A percentile compares a stretch with the other conserved stretches of the same genome.
Evolutionary conservation across 2,329 filamentous ascomycete genomes (phyloP).

Genomic region (Bipolaris victoriae): DNA sequence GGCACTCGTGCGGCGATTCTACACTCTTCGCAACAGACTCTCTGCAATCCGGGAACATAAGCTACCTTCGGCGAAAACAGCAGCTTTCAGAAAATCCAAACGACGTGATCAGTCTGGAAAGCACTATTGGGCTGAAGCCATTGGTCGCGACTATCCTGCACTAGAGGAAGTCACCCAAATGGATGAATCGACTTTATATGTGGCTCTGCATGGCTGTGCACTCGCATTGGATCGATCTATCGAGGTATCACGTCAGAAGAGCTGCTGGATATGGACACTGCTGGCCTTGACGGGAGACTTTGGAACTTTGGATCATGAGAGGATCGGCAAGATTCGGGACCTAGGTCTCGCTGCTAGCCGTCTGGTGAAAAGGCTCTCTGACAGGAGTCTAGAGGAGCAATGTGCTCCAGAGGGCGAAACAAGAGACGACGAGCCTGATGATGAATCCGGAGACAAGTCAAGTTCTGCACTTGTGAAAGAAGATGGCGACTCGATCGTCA

Average conservation of each 20-base stretch:
- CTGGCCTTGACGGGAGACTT: conserved; percentile 75
- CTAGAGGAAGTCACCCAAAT: conserved; percentile 59
- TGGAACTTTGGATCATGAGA: conserved; percentile 75
- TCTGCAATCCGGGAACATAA: conserved; percentile 54
- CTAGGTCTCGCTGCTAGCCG: conserved; percentile 77
- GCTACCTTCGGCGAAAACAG: background rate
- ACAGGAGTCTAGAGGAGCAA: background rate
- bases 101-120: conserved; percentile 39
- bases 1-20: conserved; percentile 69
- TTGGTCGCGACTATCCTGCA: conserved; percentile 50
- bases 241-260: conserved; percentile 68
- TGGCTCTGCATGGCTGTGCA: conserved; percentile 66
- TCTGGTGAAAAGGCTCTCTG: conserved; percentile 53
- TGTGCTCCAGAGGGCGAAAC: background rate
- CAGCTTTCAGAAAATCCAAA: background rate
- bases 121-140: conserved; percentile 41
- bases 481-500: background rate
- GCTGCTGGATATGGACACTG: conserved; percentile 85
- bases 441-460: background rate
- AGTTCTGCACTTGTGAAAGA: background rate
- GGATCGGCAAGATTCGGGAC: conserved; percentile 78
- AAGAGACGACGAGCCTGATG: conserved; percentile 1
- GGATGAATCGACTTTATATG: conserved; percentile 69
- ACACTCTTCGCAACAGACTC: conserved; percentile 67
- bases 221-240: conserved; percentile 68